Base-by-base conservation (phyloP, 352 stramenopile species). In the Pythium periplocum region DNA sequence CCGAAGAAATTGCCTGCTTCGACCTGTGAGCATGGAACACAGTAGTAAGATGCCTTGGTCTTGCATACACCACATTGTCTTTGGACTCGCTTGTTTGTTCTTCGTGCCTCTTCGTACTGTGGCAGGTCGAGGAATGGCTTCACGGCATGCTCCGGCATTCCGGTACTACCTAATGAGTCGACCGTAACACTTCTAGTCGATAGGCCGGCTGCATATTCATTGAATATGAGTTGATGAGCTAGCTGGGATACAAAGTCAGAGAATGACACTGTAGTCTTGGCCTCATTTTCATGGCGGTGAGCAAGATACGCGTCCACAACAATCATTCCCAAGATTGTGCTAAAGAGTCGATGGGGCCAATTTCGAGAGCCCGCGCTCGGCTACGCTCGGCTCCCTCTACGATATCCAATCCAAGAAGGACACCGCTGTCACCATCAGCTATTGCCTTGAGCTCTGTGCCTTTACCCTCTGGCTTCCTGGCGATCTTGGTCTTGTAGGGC, bases 241-340 rank as follows among this genome's bases (percentile, higher is more conserved):
- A 50, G 31, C 8, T 50, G 4, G 31, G 17, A 34, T 6, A 50
- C 31, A 37, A 50, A 50, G 5, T 38, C 45, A 38, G 11, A 31
- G 31, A 50, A 50, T 4, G 11, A 11, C 17, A 38, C 45, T 47
- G 17, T 30, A 47, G 8, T 30, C 5, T 38, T 37, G 45, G 34
- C 4, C 4, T n/a, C 4, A 7, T 11, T 37, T 33, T 50, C 31
- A 31, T 50, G 31, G 4, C 17, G 17, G 31, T 36, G 31, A 17
- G 45, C 45, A 4, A 50, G 45, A 35, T 50, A 50, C 10, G 45
- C n/a, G 10, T 50, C 45, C 6, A 37, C 31, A 6, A 50, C 45
- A 50, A 50, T 50, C 45, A 50, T 50, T 7, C 45, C 45, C 17
- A 50, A 31, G 10, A 50, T 10, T 35, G 45, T 38, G 45, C 45